These are phyloP conservation scores for Fusarium chlamydosporum DNA, from an alignment of 2,329 filamentous ascomycete species.

Conservation along the genomic window DNA sequence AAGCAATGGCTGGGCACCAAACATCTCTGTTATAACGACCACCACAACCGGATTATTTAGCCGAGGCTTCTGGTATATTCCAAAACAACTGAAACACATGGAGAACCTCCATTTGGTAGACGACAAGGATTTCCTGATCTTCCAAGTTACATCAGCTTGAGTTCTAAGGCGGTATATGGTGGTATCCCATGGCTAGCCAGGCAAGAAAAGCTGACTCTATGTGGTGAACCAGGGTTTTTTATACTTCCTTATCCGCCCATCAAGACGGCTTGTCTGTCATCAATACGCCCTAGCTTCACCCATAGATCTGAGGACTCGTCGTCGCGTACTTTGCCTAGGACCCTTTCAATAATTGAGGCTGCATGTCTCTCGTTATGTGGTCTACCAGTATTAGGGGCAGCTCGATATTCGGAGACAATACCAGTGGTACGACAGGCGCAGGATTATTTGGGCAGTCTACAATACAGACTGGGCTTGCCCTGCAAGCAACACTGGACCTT, in stretches of 20 bases:
- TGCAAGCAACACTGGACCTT: no score
- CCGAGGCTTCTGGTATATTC: constrained; percentile 88
- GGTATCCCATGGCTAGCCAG: no score
- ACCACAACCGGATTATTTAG: constrained; percentile 73
- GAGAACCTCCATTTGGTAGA: constrained; percentile 76
- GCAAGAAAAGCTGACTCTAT: background rate
- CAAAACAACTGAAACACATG: constrained; percentile 80
- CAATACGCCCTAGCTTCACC: constrained; percentile 17
- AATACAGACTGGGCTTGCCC: constrained; percentile 43
- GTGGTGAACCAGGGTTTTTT: constrained; percentile 36
- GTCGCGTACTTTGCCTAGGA: background rate
- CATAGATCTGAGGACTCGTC: background rate
- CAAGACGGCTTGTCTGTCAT: constrained; percentile 32
- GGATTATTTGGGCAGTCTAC: constrained; percentile 53
- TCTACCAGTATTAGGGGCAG: constrained; percentile 45
- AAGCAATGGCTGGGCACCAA: constrained; percentile 79
- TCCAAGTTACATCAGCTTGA: background rate
- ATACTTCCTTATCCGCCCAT: constrained; percentile 32
- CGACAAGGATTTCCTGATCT: constrained; percentile 91
- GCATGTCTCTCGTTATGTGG: constrained; percentile 57
- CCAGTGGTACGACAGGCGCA: constrained; percentile 47
- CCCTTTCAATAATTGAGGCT: constrained; percentile 24
- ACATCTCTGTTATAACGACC: constrained; percentile 81
- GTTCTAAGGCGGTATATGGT: no score
- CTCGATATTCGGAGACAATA: constrained; percentile 49